Percentiles rank a stretch among this genome's conserved stretches.
phyloP scores from a whole-genome alignment of 179 eudicot species.

The Silene coronaria region DNA sequence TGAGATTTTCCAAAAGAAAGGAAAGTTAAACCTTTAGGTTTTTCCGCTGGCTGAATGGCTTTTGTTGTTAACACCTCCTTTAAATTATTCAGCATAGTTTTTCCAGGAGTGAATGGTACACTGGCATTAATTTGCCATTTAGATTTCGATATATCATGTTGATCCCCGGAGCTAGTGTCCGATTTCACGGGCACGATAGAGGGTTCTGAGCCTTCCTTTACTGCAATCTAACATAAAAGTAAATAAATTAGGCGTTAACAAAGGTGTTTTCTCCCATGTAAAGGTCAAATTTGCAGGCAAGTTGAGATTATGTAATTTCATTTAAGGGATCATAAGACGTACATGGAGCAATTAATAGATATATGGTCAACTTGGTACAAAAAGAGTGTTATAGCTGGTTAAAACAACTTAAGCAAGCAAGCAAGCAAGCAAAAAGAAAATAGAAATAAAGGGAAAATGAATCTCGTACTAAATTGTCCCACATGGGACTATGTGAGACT shows the following conservation, averaged over 20 bases:
- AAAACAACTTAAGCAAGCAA: not conserved
- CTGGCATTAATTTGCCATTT: constrained; percentile 28
- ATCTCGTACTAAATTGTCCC: not conserved
- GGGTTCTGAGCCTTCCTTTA: constrained; percentile 23
- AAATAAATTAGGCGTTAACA: constrained; percentile 13
- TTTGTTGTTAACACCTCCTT: constrained; percentile 20
- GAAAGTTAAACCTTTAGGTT: constrained; percentile 65
- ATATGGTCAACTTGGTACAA: not conserved
- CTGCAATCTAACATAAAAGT: constrained; percentile 26
- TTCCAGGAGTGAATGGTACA: constrained; percentile 21
- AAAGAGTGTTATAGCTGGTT: not conserved
- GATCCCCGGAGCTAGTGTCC: constrained; percentile 23
- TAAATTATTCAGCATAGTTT: constrained; percentile 16
- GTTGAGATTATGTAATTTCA: not conserved
- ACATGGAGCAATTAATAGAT: not conserved
- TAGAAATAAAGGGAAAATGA: not conserved
- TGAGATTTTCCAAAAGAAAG: constrained; percentile 40
- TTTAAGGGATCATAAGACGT: not conserved
- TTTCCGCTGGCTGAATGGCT: constrained; percentile 27
- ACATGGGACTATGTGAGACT: not conserved
- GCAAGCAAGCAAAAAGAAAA: no score
- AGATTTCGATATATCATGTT: constrained; percentile 25
- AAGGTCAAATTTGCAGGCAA: not conserved
- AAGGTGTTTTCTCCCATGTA: not conserved
- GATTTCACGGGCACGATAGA: constrained; percentile 11